Base-by-base conservation (phyloP, 163 green algal genomes). In the Prototheca wickerhamii region DNA sequence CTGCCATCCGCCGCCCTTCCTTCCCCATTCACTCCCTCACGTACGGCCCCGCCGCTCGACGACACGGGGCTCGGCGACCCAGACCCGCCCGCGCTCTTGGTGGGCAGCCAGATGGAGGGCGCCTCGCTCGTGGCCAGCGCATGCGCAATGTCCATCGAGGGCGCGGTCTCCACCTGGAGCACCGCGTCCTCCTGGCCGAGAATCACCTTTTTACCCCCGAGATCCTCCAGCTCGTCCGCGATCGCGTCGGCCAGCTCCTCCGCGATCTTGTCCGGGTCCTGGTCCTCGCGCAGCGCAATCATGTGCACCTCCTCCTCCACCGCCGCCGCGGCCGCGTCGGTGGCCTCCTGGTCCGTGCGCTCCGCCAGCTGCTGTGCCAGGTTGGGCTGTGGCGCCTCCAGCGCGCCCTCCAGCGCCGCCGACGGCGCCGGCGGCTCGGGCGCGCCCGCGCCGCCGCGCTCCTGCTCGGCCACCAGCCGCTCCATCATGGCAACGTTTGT, bases 401-500 rank as follows among this genome's bases (percentile, higher is more conserved):
- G n/a, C n/a, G n/a, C n/a, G n/a, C n/a, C n/a, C n/a, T n/a, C n/a
- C n/a, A n/a, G n/a, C n/a, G 33, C 33, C 23, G 55, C 32, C 15
- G 53, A 12, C 8, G n/a, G n/a, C n/a, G n/a, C n/a, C n/a, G n/a
- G n/a, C n/a, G n/a, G n/a, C n/a, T n/a, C n/a, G n/a, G n/a, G n/a
- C n/a, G n/a, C n/a, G n/a, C n/a, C n/a, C n/a, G n/a, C 8, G 53
- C 8, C 29, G 30, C 53, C 30, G 15, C 53, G 28, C 53, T 21
- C 26, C 7, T 28, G 15, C 2, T 21, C 33, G 18, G 32, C 31
- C 31, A 63, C 10, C 32, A 34, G 50, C 49, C 34, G 29, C 2
- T 65, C 58, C 65, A 72, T 32, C 15, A 53, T 2, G 6, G 58
- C 65, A 28, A 72, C 49, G 23, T 65, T 66, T 30, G 20, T 32